Evolutionary conservation across 2,329 filamentous ascomycete genomes (phyloP).

Genomic region (Diplodia intermedia): DNA sequence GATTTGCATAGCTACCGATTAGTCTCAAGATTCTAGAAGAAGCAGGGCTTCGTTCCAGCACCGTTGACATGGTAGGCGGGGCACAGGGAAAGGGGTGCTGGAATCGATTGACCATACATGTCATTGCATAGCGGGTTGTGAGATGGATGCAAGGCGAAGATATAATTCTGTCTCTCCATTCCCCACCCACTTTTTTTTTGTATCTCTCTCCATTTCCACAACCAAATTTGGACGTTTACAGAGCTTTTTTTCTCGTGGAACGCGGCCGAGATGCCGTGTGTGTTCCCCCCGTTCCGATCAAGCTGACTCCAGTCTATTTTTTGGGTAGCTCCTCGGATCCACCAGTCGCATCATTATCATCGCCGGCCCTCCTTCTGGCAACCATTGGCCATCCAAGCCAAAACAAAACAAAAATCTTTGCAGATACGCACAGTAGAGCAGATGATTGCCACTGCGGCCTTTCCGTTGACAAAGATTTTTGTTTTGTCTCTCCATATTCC

Average conservation of each 20-base stretch:
- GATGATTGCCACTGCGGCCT: not conserved
- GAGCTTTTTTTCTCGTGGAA: not conserved
- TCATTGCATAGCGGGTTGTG: too few species aligned
- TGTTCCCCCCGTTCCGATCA: not conserved
- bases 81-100: too few species aligned
- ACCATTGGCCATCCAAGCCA: not conserved
- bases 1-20: too few species aligned
- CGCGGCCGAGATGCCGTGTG: not conserved
- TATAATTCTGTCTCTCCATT: too few species aligned
- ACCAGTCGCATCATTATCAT: not conserved
- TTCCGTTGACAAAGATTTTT: not conserved
- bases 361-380: not conserved
- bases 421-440: not conserved
- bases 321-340: not conserved
- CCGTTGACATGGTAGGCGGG: too few species aligned
- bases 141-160: too few species aligned
- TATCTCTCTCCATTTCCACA: not conserved
- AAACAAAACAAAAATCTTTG: not conserved
- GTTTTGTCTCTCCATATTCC: not conserved
- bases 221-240: not conserved
- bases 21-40: too few species aligned
- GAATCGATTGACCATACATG: too few species aligned
- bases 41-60: too few species aligned
- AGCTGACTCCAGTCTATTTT: not conserved
- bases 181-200: too few species aligned